Evolutionary conservation across 768 basidiomycete species (phyloP), one percentile per base, ranked within the genome.

Genomic region (Termitomyces sp.): DNA sequence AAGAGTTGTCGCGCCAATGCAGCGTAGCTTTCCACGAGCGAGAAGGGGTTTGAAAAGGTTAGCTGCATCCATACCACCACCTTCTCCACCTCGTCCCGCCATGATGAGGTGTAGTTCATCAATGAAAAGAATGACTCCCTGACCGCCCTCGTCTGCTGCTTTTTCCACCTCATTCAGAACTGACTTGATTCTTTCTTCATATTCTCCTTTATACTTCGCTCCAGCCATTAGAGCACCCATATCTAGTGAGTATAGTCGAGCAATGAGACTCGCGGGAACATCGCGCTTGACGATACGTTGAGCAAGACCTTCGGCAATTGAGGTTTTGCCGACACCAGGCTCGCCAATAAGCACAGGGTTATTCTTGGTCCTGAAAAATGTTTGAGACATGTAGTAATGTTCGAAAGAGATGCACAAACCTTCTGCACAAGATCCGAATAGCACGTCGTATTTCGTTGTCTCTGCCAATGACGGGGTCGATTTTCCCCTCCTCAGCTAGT

Each of bases 331-430:
- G 24, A 96, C 94, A 70, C 96, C 90, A 48, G 90, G 91, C 72
- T 92, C 93, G 60, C 94, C 95, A 64, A 98, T 93, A 26, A 98
- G 84, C 41, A 97, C 92, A n/a, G 96, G 94, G 65, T 96, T 97
- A 67, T 94, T 95, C 72, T 98, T 98, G 2, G 94, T 97, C 67
- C 95, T 89, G 10, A 16, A 55, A 14, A 49, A 57, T 41, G 16
- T 10, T 38, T 47, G 57, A 32, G 52, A 44, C 41, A 46, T 24
- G 4, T 9, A 26, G 41, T 24, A 2, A 33, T 52, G 18, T 33
- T 44, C 2, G 44, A 5, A 26, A 57, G 14, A 43, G 28, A 26
- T 9, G 47, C n/a, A 48, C 55, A 41, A 54, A 85, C 85, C 87
- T 82, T 77, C 89, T 75, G 62, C 90, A 93, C 35, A 94, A 79